phyloP scores from a whole-genome alignment of 495 filamentous ascomycete species.

The Penicillium turbatum region DNA sequence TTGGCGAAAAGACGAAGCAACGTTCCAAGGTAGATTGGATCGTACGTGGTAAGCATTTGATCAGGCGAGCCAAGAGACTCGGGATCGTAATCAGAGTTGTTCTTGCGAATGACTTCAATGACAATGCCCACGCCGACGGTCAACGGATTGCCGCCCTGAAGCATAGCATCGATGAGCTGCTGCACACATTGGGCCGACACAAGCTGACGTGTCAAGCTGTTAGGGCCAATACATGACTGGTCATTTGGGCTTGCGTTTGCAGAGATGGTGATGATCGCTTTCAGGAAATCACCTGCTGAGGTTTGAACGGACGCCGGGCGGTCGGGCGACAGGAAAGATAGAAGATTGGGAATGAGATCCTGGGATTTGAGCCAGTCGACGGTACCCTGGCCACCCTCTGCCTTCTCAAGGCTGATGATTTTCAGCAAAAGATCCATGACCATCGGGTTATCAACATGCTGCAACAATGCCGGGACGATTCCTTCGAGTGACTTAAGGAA shows the following conservation, averaged over 20 bases:
- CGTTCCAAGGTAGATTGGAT: slow-evolving; percentile 94
- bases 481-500: slow-evolving; percentile 78
- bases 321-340: slow-evolving; percentile 81
- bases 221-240: slow-evolving; percentile 95
- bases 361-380: slow-evolving; percentile 97
- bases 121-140: slow-evolving; percentile 97
- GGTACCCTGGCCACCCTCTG: slow-evolving; percentile 84
- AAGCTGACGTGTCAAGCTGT: slow-evolving; percentile 91
- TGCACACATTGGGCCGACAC: slow-evolving; percentile 85
- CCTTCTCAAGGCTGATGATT: slow-evolving; percentile 94
- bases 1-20: slow-evolving; percentile 87
- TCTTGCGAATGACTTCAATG: slow-evolving; percentile 98
- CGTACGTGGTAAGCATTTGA: slow-evolving; percentile 71
- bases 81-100: slow-evolving; percentile 98
- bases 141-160: slow-evolving; percentile 86
- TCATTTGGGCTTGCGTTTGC: slow-evolving; percentile 98
- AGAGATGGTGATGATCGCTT: slow-evolving; percentile 98
- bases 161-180: slow-evolving; percentile 81
- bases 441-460: slow-evolving; percentile 96
- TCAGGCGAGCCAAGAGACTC: slow-evolving; percentile 77
- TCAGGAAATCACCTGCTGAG: slow-evolving; percentile 95
- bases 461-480: slow-evolving; percentile 77
- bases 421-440: slow-evolving; percentile 97
- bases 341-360: slow-evolving; percentile 79
- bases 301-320: slow-evolving; percentile 85